Conservation (phyloP, 2,329 filamentous ascomycete genomes). For the Paradendryphiella salina region DNA sequence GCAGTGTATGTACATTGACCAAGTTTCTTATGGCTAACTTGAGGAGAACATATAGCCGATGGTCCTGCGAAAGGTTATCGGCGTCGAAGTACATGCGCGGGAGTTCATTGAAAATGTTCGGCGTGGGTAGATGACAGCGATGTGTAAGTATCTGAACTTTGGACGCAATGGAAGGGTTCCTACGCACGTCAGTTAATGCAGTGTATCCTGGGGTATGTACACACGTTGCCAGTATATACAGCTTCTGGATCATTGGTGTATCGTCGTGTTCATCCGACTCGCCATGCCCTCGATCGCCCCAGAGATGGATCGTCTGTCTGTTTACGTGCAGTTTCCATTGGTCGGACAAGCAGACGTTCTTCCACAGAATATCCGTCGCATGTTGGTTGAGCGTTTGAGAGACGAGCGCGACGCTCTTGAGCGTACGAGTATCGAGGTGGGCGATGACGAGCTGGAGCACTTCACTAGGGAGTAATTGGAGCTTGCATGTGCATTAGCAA, state of each 20-base stretch:
- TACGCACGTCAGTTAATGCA: constrained; percentile 22
- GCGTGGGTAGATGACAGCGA: constrained; percentile 52
- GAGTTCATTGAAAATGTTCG: constrained; percentile 51
- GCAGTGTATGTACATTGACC: constrained; percentile 50
- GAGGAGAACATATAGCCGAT: constrained; percentile 47
- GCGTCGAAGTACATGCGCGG: constrained; percentile 47
- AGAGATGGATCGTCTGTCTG: constrained; percentile 14
- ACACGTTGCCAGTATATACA: constrained; percentile 49
- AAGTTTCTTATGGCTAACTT: constrained; percentile 47
- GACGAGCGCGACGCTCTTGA: constrained; percentile 40
- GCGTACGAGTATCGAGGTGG: constrained; percentile 36
- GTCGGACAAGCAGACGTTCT: constrained; percentile 48
- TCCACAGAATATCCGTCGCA: constrained; percentile 48
- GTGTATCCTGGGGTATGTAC: constrained; percentile 2
- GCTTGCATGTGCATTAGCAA: constrained; percentile 18
- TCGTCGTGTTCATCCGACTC: constrained; percentile 45
- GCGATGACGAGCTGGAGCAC: constrained; percentile 48
- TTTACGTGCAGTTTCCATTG: constrained; percentile 38
- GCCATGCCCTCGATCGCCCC: constrained; percentile 18
- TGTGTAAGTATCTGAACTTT: constrained; percentile 52
- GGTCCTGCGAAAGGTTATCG: constrained; percentile 48
- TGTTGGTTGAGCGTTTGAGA: constrained; percentile 44
- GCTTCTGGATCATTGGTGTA: constrained; percentile 49
- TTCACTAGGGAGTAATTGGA: constrained; percentile 48
- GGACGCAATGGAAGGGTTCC: constrained; percentile 48